Percentiles rank a stretch among this genome's conserved stretches.
Evolutionary conservation across 192 early-diverging fungal genomes (phyloP).

Genomic region (Dissophora globulifera): DNA sequence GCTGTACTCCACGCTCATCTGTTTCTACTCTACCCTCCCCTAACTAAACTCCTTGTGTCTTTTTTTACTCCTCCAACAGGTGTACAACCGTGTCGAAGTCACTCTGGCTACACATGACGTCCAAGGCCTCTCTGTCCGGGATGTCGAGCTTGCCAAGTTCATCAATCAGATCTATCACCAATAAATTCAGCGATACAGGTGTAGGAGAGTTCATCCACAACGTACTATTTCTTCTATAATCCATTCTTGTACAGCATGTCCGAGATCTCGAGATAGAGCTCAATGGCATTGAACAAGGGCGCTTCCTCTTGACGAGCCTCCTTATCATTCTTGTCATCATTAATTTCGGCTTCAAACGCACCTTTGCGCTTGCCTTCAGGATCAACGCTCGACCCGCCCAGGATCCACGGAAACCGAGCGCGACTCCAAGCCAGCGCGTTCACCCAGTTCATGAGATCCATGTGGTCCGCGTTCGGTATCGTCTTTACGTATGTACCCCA

Average conservation of each 20-base stretch:
- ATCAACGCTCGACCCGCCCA: constrained; percentile 50
- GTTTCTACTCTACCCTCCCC: too few species aligned
- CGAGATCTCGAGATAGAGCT: constrained; percentile 50
- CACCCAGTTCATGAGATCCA: constrained; percentile 54
- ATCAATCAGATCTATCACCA: constrained; percentile 62
- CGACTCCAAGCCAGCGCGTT: constrained; percentile 48
- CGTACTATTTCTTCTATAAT: constrained; percentile 7
- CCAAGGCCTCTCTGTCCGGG: constrained; percentile 80
- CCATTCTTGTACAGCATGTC: constrained; percentile 41
- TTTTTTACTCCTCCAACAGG: too few species aligned
- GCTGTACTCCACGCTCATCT: constrained; percentile 7
- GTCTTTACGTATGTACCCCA: constrained; percentile 90
- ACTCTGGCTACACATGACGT: constrained; percentile 93
- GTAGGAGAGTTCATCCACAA: too few species aligned
- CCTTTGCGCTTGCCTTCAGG: constrained; percentile 41
- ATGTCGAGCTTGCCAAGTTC: constrained; percentile 81
- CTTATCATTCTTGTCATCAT: constrained; percentile 13
- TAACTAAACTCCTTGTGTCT: too few species aligned
- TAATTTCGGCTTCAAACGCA: constrained; percentile 29
- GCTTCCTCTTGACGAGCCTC: constrained; percentile 8
- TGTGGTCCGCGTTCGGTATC: constrained; percentile 49
- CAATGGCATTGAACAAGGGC: constrained; percentile 47
- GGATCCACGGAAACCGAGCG: constrained; percentile 41
- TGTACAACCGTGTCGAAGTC: constrained; percentile 93
- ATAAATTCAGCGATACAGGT: constrained; percentile 12